These are phyloP conservation scores for Colletotrichum spinosum DNA, from an alignment of 2,329 filamentous ascomycete species.

Conservation along the genomic window DNA sequence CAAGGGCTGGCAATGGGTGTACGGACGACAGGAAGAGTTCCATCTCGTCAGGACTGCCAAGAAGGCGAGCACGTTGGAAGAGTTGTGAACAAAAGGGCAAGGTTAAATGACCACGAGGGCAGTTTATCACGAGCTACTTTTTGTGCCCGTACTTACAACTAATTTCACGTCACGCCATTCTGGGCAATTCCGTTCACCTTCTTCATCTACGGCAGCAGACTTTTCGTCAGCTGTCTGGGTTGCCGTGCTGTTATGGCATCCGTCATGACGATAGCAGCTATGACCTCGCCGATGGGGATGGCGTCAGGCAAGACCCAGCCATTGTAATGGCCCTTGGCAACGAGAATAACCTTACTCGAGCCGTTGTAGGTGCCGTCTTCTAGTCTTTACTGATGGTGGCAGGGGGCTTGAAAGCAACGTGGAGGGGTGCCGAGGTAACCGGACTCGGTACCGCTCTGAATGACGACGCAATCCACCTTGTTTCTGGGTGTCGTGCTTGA, in stretches of 20 bases:
- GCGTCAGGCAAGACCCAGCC: conserved; percentile 92
- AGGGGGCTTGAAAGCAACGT: conserved; percentile 92
- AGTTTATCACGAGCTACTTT: conserved; percentile 33
- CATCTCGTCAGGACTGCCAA: conserved; percentile 47
- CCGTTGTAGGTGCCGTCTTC: conserved; percentile 85
- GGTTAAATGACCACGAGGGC: conserved; percentile 4
- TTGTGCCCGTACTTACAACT: conserved; percentile 32
- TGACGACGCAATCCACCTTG: conserved; percentile 91
- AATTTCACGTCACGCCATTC: not conserved
- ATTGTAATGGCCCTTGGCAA: conserved; percentile 94
- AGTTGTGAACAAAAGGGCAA: conserved; percentile 5
- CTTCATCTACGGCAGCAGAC: conserved; percentile 36
- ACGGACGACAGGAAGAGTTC: conserved; percentile 58
- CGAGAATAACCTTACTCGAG: conserved; percentile 76
- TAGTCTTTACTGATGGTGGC: conserved; percentile 94
- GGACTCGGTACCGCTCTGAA: conserved; percentile 92
- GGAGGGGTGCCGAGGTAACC: conserved; percentile 96
- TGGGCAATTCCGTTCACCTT: conserved; percentile 26
- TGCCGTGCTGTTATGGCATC: conserved; percentile 89
- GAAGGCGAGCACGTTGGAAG: conserved; percentile 11
- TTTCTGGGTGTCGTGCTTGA: conserved; percentile 91
- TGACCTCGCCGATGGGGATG: conserved; percentile 89
- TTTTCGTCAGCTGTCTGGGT: conserved; percentile 55
- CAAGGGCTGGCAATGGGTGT: conserved; percentile 60
- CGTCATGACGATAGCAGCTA: conserved; percentile 89